Evolutionary conservation across 352 stramenopile genomes (phyloP), one percentile per base, ranked within the genome.

Genomic region (Phytophthora cryptogea): DNA sequence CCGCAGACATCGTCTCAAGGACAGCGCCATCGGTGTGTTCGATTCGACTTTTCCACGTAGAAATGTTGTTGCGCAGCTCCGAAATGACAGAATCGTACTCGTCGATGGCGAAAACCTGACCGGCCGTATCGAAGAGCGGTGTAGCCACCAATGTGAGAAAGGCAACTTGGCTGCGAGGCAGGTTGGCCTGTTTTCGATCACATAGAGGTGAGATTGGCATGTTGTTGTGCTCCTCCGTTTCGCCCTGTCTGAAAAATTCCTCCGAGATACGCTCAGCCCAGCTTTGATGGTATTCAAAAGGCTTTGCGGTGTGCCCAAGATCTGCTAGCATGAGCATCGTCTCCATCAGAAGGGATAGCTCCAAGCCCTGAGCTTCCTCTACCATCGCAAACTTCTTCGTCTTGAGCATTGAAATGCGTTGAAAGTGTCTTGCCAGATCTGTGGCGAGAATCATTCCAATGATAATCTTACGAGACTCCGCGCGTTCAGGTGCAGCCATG

Each of bases 381-480:
- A 68, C 66, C 27, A 88, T 61, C 0, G 70, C 77, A 60, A 85
- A 89, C 59, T 78, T 78, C 33, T 83, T 84, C 45, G 73, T 88
- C 50, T 87, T 91, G 54, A 95, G 78, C 20, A 86, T 73, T 9
- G 68, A 86, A 43, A 95, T 76, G 37, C 83, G 80, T 7, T 73
- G 68, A 45, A 94, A 89, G 43, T 94, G 86, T 1, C 77, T 59
- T 26, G 86, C 83, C 14, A 94, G 63, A 37, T 95, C 86, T 0
- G 86, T 95, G 11, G 80, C 85, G 1, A 95, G 68, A 11, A 95
- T 72, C 74, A 90, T 85, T 10, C 85, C 74, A 48, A 95, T 90
- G 23, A 94, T 74, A 16, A 87, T 75, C 51, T 87, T 84, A 28
- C 86, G 82, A 39, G 78, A 70, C 31, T 87, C 64, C 6, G 50